Percentiles rank a stretch among this genome's conserved stretches.
Evolutionary conservation across 2,329 filamentous ascomycete genomes (phyloP).

Genomic region (Dactylellina drechsleri): DNA sequence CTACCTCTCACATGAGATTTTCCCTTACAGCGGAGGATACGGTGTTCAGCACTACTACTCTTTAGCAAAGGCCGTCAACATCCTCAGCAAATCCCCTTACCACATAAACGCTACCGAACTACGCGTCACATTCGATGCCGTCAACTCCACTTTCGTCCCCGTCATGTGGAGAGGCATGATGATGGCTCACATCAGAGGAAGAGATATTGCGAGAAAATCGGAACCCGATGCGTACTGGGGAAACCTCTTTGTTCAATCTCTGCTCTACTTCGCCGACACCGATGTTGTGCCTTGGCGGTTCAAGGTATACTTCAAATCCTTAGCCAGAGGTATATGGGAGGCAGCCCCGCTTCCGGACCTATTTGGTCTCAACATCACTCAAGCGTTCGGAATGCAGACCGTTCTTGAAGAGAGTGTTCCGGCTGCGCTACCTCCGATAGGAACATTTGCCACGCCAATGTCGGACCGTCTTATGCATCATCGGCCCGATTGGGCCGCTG

Average conservation of each 20-base stretch:
- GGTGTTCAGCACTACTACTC: constrained; percentile 53
- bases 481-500: constrained; percentile 42
- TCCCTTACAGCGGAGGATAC: constrained; percentile 54
- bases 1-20: constrained; percentile 55
- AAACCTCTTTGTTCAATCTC: constrained; percentile 43
- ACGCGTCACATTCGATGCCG: constrained; percentile 35
- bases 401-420: constrained; percentile 39
- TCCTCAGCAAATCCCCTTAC: constrained; percentile 45
- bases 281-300: constrained; percentile 34
- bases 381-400: constrained; percentile 44
- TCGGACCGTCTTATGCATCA: constrained; percentile 54
- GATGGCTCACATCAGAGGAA: constrained; percentile 54
- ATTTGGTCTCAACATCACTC: constrained; percentile 47
- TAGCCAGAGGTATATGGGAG: constrained; percentile 45
- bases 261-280: constrained; percentile 47
- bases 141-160: constrained; percentile 51
- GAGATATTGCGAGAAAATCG: constrained; percentile 50
- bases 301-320: constrained; percentile 37
- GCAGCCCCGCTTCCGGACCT: constrained; percentile 43
- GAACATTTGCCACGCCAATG: constrained; percentile 49
- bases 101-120: constrained; percentile 38
- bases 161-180: constrained; percentile 55
- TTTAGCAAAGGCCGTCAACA: constrained; percentile 47
- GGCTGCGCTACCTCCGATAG: constrained; percentile 17
- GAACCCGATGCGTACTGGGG: constrained; percentile 44